Base-by-base conservation (phyloP, 768 basidiomycete genomes). In the Trichaptum fuscoviolaceum region DNA sequence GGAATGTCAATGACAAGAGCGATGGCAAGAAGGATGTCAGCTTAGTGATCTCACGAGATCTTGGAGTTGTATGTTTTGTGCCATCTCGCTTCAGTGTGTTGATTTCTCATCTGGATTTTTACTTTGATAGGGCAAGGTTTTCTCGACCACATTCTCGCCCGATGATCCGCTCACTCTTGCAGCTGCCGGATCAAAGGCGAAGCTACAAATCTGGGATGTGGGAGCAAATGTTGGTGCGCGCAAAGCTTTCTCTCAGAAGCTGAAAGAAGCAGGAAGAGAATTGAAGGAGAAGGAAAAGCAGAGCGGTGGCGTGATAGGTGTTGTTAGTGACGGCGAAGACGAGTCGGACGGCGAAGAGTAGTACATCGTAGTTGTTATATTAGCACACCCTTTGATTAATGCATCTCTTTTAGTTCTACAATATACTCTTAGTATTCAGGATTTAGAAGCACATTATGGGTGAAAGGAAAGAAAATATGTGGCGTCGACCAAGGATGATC, bases 141-240 rank as follows among this genome's bases (percentile, higher is more conserved):
- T 99, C 79, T 92, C 95, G 7, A 83, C 90, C 0, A 82, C 85
- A 0, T 99, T 91, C 81, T 98, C 95, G 7, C 96, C 97, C 0
- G 96, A 99, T 74, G 92, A 96, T 72, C 91, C 95, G 1, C 86
- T 98, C 63, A 97, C 93, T 8, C 77, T 99, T 61, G 96, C 96
- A 2, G 95, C 95, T 2, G 96, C 92, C 34, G 97, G 97, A 15
- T 96, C 94, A 1, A 92, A 94, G 73, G 96, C 93, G 1, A 95
- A 91, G 74, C 76, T 99, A 7, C 96, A 99, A 75, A 82, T 99
- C 18, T 99, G 96, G 96, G 96, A 99, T 72, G 84, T 96, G 57
- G 92, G 88, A 10, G 85, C 92, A 5, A 98, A 93, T 74, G 78
- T 82, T 20, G 92, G 92, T 26, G 93, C 87, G 10, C 83, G 95